Percentiles rank a stretch among this genome's conserved stretches.
These are phyloP conservation scores for Pouteria campechiana DNA, from an alignment of 179 eudicot genomes.

Conservation along the genomic window DNA sequence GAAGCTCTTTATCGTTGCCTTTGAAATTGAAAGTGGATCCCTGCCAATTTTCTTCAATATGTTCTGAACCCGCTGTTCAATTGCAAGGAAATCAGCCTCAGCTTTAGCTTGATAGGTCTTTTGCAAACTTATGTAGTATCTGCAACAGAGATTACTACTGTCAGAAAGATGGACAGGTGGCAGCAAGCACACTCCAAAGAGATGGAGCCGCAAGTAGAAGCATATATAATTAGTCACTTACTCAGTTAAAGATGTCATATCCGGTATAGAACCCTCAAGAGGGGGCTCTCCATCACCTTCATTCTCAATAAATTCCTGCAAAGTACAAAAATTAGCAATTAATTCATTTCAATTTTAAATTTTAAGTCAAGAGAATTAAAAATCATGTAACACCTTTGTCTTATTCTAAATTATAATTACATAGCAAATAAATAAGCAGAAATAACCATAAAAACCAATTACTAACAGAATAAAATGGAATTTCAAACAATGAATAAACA, in stretches of 20 bases:
- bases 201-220: too few species aligned
- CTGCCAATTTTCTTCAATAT: slow-evolving; percentile 70
- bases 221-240: slow-evolving; percentile 24
- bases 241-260: slow-evolving; percentile 99
- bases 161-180: background rate
- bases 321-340: slow-evolving; percentile 5
- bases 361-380: too few species aligned
- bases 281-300: slow-evolving; percentile 94
- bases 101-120: slow-evolving; percentile 94
- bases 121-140: slow-evolving; percentile 83
- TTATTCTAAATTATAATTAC: too few species aligned
- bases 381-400: too few species aligned
- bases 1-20: slow-evolving; percentile 54
- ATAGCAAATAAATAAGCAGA: too few species aligned
- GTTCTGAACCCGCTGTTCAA: slow-evolving; percentile 54
- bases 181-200: too few species aligned
- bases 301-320: slow-evolving; percentile 79
- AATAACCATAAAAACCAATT: too few species aligned
- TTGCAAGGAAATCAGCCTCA: slow-evolving; percentile 66
- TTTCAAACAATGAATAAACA: too few species aligned
- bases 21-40: slow-evolving; percentile 69
- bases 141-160: slow-evolving; percentile 15
- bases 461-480: too few species aligned
- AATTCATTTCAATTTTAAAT: too few species aligned
- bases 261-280: slow-evolving; percentile 96